Conservation (phyloP, 768 basidiomycete genomes). For the Leccinum longicurvipes region DNA sequence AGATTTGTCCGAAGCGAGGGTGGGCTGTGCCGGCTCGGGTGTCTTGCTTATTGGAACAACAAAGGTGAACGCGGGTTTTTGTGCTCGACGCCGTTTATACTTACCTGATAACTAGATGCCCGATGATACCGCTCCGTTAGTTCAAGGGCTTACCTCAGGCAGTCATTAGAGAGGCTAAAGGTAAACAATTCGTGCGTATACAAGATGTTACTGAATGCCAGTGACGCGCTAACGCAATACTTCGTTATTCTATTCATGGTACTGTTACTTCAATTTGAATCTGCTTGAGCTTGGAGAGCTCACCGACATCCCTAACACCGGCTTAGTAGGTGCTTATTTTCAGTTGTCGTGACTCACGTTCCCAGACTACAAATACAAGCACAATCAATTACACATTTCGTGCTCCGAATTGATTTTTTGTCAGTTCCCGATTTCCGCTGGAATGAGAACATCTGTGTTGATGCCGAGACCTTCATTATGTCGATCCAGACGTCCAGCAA, state of each 20-base stretch:
- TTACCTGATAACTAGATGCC: slow-evolving; percentile 58
- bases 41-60: slow-evolving; percentile 83
- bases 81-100: background rate
- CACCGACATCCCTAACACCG: slow-evolving; percentile 90
- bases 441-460: slow-evolving; percentile 92
- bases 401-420: slow-evolving; percentile 88
- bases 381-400: slow-evolving; percentile 90
- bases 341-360: background rate
- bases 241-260: slow-evolving; percentile 66
- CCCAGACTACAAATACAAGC: slow-evolving; percentile 87
- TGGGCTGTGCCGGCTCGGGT: slow-evolving; percentile 94
- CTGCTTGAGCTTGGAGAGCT: slow-evolving; percentile 95
- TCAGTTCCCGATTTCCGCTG: slow-evolving; percentile 98
- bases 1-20: slow-evolving; percentile 94
- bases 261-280: slow-evolving; percentile 90
- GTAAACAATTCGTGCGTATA: slow-evolving; percentile 87
- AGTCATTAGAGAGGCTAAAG: slow-evolving; percentile 86
- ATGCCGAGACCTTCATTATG: slow-evolving; percentile 88
- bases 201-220: background rate
- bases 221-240: background rate
- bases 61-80: slow-evolving; percentile 53
- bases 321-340: slow-evolving; percentile 53
- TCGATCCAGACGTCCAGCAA: slow-evolving; percentile 91
- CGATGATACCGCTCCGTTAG: slow-evolving; percentile 95
- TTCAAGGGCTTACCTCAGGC: slow-evolving; percentile 89